phyloP scores from a whole-genome alignment of 1,284 basidiomycete species.

The Marasmius fiardii region DNA sequence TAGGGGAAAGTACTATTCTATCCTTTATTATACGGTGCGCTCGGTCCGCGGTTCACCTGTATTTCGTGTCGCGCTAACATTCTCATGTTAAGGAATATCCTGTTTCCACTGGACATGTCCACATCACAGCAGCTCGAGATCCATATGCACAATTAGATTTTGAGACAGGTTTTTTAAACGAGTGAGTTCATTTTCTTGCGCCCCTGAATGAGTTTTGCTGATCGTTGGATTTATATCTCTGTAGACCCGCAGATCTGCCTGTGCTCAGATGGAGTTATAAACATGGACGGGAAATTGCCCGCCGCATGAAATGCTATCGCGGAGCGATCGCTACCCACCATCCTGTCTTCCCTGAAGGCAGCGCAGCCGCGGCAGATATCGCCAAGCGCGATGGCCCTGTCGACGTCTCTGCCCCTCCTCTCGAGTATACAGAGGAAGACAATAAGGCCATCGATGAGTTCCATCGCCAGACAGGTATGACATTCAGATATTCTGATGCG shows the following conservation, averaged over 20 bases:
- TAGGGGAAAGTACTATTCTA: constrained; percentile 3
- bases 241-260: constrained; percentile 15
- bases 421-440: constrained; percentile 56
- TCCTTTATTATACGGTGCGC: constrained; percentile 8
- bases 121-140: constrained; percentile 24
- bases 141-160: constrained; percentile 20
- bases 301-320: constrained; percentile 32
- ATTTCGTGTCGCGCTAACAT: not conserved
- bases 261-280: constrained; percentile 31
- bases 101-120: constrained; percentile 23
- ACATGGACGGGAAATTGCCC: constrained; percentile 27
- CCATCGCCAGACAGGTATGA: constrained; percentile 27
- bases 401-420: constrained; percentile 37
- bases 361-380: constrained; percentile 4
- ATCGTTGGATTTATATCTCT: not conserved
- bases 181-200: constrained; percentile 9
- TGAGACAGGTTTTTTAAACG: constrained; percentile 14
- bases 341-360: constrained; percentile 26
- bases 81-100: constrained; percentile 22
- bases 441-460: constrained; percentile 49
- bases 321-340: constrained; percentile 27
- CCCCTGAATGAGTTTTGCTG: not conserved
- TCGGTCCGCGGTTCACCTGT: not conserved
- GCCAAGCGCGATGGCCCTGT: constrained; percentile 28
- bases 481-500: not conserved